phyloP scores from a whole-genome alignment of 1,139 yeast species.

The Hemisphaericaspora xylanilytica region DNA sequence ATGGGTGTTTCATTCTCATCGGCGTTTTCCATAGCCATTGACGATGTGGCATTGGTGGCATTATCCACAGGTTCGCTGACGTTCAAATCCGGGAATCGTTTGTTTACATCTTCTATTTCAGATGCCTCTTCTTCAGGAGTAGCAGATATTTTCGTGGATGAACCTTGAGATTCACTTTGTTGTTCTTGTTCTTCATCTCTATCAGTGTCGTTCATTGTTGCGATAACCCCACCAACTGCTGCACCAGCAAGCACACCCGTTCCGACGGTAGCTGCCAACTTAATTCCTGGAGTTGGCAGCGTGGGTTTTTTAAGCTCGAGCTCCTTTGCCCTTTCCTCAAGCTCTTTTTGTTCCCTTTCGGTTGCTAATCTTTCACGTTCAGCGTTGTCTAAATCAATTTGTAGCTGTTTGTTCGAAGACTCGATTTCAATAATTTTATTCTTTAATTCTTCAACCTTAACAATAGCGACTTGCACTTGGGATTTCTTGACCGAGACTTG shows the following conservation, averaged over 20 bases:
- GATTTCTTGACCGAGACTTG: constrained; percentile 64
- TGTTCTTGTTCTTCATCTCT: background rate
- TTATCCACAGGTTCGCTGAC: constrained; percentile 19
- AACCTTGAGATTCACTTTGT: background rate
- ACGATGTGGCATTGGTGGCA: constrained; percentile 29
- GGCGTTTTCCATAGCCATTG: constrained; percentile 33
- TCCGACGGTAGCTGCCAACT: constrained; percentile 3
- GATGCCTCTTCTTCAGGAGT: constrained; percentile 2
- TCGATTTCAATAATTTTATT: constrained; percentile 29
- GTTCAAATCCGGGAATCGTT: constrained; percentile 20
- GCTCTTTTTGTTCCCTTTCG: constrained; percentile 29
- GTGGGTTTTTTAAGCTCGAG: constrained; percentile 17
- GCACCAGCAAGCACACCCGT: constrained; percentile 15
- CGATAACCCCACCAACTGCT: constrained; percentile 20
- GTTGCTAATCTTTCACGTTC: constrained; percentile 25
- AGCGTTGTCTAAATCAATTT: constrained; percentile 25
- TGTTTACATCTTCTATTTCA: constrained; percentile 8
- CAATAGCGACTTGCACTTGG: constrained; percentile 61
- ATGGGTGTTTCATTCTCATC: constrained; percentile 51
- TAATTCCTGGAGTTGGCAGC: constrained; percentile 15
- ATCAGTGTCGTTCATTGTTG: constrained; percentile 10
- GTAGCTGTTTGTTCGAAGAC: constrained; percentile 21
- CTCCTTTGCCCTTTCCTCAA: constrained; percentile 19
- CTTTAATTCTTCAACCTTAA: constrained; percentile 51
- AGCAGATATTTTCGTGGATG: background rate